A percentile compares a stretch with the other conserved stretches of the same genome.
Conservation (phyloP, 768 basidiomycete species). For the Boletellus ananas region DNA sequence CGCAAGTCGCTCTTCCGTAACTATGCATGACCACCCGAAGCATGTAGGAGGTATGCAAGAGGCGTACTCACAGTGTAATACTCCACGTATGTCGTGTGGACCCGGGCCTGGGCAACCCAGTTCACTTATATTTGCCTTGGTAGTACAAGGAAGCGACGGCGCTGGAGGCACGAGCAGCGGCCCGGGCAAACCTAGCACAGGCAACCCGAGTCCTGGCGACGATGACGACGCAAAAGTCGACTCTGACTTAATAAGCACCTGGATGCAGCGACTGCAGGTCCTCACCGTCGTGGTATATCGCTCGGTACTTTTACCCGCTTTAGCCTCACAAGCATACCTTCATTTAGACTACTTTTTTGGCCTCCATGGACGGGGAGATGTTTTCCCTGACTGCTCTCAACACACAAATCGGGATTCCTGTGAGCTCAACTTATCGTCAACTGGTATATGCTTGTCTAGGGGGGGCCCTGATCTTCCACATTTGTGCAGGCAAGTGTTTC, state of each 20-base stretch:
- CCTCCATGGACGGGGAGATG: conserved; percentile 25
- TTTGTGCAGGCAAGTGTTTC: conserved; percentile 25
- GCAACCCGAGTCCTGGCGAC: neutral
- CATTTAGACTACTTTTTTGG: conserved; percentile 28
- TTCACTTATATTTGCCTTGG: conserved; percentile 4
- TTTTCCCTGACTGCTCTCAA: conserved; percentile 25
- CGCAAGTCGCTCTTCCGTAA: neutral
- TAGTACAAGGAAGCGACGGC: conserved; percentile 1
- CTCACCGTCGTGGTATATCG: conserved; percentile 28
- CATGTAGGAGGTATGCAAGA: neutral
- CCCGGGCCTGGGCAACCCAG: neutral
- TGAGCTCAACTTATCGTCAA: conserved; percentile 12
- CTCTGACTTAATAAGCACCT: conserved; percentile 20
- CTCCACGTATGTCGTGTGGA: conserved; percentile 15
- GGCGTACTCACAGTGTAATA: conserved; percentile 2
- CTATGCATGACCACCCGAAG: conserved; percentile 1
- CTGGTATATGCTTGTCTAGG: conserved; percentile 28
- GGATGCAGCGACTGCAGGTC: conserved; percentile 26
- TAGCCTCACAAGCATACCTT: neutral
- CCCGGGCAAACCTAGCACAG: conserved; percentile 6
- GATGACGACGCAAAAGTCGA: conserved; percentile 9
- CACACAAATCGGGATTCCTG: conserved; percentile 14
- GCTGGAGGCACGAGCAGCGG: conserved; percentile 2
- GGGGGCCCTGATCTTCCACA: conserved; percentile 30
- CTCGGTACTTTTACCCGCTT: neutral